phyloP scores from a whole-genome alignment of 164 flowering plant genomes.

The Echeveria elegans region DNA sequence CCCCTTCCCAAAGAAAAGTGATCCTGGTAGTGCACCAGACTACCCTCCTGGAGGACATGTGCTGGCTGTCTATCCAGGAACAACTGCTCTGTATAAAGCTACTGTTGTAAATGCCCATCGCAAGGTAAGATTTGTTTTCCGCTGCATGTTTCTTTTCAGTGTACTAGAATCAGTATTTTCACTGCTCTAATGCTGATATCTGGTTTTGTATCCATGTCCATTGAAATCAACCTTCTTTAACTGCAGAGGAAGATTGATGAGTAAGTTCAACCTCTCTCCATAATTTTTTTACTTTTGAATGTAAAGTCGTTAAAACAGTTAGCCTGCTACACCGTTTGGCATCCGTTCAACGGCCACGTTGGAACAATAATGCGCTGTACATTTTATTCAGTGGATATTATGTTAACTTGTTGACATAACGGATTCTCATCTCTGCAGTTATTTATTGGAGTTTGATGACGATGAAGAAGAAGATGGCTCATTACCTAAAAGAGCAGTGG shows the following conservation, averaged over 20 bases:
- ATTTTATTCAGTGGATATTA: not conserved
- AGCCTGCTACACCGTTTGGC: not conserved
- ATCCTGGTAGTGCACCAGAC: too few species aligned
- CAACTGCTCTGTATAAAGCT: slow-evolving; percentile 90
- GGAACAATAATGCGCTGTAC: not conserved
- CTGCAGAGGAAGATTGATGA: slow-evolving; percentile 81
- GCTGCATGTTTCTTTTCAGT: not conserved
- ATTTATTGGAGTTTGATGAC: slow-evolving; percentile 82
- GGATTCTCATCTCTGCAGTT: slow-evolving; percentile 32
- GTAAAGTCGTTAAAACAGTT: not conserved
- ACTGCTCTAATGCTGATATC: slow-evolving; percentile 15
- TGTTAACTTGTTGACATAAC: not conserved
- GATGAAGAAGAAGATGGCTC: slow-evolving; percentile 99
- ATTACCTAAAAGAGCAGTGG: slow-evolving; percentile 71
- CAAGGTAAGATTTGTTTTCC: slow-evolving; percentile 37
- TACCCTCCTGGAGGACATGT: slow-evolving; percentile 7
- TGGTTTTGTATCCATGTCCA: slow-evolving; percentile 9
- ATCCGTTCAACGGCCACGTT: not conserved
- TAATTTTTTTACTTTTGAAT: not conserved
- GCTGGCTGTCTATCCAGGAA: slow-evolving; percentile 64
- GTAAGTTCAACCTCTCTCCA: slow-evolving; percentile 44
- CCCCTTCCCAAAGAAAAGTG: not conserved
- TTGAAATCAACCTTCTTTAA: slow-evolving; percentile 12
- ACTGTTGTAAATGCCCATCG: slow-evolving; percentile 76
- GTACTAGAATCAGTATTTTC: not conserved